A percentile compares a stretch with the other conserved stretches of the same genome.
Conservation (phyloP, 1,139 yeast genomes). For the Yamadazyma blattariae region DNA sequence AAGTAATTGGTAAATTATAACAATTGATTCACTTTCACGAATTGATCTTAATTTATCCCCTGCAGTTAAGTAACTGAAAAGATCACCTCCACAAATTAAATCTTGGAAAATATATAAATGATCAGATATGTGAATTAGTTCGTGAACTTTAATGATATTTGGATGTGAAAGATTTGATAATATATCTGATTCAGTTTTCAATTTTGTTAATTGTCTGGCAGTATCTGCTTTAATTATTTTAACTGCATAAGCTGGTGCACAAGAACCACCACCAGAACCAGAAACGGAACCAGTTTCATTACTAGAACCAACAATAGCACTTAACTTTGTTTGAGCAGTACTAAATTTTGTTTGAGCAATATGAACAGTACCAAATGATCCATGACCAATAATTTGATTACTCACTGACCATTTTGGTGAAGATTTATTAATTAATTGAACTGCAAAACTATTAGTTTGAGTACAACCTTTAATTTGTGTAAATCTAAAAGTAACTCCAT, state of each 20-base stretch:
- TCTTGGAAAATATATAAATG: conserved; percentile 50
- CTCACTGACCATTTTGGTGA: conserved; percentile 38
- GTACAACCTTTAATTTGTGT: conserved; percentile 4
- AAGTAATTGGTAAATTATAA: conserved; percentile 55
- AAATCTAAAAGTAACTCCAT: conserved; percentile 22
- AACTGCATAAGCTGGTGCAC: too few species aligned
- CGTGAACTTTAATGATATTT: conserved; percentile 42
- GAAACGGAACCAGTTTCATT: too few species aligned
- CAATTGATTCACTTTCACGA: conserved; percentile 52
- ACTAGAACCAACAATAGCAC: conserved; percentile 7
- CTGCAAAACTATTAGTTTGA: background rate
- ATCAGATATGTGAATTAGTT: conserved; percentile 33
- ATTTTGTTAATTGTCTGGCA: conserved; percentile 11
- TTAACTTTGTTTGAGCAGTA: conserved; percentile 10
- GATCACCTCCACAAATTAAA: conserved; percentile 59
- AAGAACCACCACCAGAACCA: too few species aligned
- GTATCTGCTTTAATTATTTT: conserved; percentile 40
- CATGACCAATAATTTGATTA: conserved; percentile 49
- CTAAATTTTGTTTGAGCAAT: conserved; percentile 18
- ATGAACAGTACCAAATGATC: conserved; percentile 58
- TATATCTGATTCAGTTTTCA: conserved; percentile 40
- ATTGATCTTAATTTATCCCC: conserved; percentile 38
- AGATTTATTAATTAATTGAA: conserved; percentile 5
- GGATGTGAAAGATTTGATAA: conserved; percentile 41
- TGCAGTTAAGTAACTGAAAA: conserved; percentile 56